phyloP scores from a whole-genome alignment of 148 eudicot species.

The Fagopyrum esculentum region DNA sequence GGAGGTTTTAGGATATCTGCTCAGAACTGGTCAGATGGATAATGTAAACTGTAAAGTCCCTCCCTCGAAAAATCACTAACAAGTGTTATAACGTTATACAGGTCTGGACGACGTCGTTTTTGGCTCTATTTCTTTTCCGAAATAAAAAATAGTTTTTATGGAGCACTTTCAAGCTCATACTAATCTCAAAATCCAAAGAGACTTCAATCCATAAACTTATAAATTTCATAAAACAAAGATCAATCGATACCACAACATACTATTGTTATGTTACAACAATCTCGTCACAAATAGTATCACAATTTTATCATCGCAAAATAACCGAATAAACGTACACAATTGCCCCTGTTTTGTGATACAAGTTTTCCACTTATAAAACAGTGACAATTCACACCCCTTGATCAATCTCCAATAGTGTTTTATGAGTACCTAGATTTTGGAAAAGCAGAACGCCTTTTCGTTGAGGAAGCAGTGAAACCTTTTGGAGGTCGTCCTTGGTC shows the following conservation, averaged over 20 bases:
- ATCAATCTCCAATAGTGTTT: not conserved
- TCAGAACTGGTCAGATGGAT: conserved; percentile 1
- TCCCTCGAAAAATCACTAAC: not conserved
- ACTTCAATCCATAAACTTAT: too few species aligned
- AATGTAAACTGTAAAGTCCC: not conserved
- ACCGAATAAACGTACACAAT: too few species aligned
- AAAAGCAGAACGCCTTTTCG: conserved; percentile 6
- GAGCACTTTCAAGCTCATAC: too few species aligned
- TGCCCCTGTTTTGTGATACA: too few species aligned
- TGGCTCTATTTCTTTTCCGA: not conserved
- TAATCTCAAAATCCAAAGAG: too few species aligned
- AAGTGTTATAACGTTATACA: not conserved
- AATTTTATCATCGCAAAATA: too few species aligned
- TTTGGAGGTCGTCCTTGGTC: not conserved
- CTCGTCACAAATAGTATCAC: too few species aligned
- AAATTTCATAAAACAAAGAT: too few species aligned
- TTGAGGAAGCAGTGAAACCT: not conserved
- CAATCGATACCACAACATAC: too few species aligned
- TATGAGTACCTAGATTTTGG: not conserved
- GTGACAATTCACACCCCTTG: not conserved
- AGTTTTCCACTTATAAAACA: not conserved
- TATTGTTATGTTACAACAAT: too few species aligned
- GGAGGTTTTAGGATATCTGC: conserved; percentile 10
- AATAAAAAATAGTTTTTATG: too few species aligned
- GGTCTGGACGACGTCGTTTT: not conserved